Conservation (phyloP, 2,329 filamentous ascomycete genomes). For the Rhinocladiella mackenziei region DNA sequence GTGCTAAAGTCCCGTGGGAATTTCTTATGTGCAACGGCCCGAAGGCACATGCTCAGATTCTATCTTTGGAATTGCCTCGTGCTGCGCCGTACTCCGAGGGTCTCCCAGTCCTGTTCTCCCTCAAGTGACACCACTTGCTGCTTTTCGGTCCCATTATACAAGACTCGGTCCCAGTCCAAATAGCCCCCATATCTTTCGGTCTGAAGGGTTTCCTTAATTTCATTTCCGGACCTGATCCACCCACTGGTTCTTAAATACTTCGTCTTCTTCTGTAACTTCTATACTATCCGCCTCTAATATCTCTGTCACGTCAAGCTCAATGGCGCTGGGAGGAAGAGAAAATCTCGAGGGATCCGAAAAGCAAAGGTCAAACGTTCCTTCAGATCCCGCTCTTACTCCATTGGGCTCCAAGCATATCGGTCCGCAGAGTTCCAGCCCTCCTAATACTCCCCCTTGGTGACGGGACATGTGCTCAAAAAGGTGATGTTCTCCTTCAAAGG, state of each 20-base stretch:
- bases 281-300: constrained; percentile 12
- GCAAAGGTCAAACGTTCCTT: constrained; percentile 17
- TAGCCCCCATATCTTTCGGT: no score
- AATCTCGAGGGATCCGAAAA: constrained; percentile 11
- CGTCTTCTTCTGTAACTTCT: constrained; percentile 5
- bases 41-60: no score
- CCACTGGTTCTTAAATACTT: constrained; percentile 11
- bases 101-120: no score
- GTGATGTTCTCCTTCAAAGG: constrained; percentile 11
- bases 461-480: constrained; percentile 17
- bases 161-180: no score
- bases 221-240: constrained; percentile 7
- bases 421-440: constrained; percentile 8
- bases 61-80: no score
- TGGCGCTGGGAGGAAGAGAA: constrained; percentile 8
- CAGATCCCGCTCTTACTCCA: constrained; percentile 12
- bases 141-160: no score
- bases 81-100: no score
- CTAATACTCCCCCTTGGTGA: constrained; percentile 7
- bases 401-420: constrained; percentile 12
- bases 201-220: no score
- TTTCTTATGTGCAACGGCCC: no score
- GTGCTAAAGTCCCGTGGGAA: no score
- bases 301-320: constrained; percentile 14
- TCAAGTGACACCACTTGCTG: no score